These are phyloP conservation scores for Klebsormidium nitens DNA, from an alignment of 139 green algal genomes.

Conservation along the genomic window DNA sequence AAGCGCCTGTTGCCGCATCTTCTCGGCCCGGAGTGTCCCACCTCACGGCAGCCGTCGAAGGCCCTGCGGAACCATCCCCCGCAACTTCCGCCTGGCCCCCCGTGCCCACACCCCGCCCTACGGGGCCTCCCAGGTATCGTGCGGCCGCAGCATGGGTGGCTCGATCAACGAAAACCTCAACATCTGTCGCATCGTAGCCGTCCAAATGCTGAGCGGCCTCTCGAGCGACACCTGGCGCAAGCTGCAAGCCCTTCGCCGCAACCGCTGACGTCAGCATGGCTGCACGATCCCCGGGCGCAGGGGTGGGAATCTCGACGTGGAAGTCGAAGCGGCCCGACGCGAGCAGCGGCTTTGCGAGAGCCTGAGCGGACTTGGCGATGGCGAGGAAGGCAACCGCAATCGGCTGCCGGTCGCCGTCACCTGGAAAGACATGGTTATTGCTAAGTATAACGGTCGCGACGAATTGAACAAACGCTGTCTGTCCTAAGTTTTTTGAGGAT, in stretches of 20 bases:
- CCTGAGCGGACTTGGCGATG: not conserved
- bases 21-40: no score
- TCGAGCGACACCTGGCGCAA: not conserved
- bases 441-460: not conserved
- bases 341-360: not conserved
- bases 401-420: not conserved
- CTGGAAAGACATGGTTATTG: not conserved
- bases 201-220: constrained; percentile 8
- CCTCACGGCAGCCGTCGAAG: no score
- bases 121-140: not conserved
- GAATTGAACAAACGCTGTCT: not conserved
- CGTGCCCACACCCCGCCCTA: no score
- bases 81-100: no score
- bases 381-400: constrained; percentile 16
- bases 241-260: not conserved
- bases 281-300: constrained; percentile 6
- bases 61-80: no score
- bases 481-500: no score
- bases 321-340: constrained; percentile 26
- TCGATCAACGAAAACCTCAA: constrained; percentile 31
- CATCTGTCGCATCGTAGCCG: constrained; percentile 25
- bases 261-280: constrained; percentile 11
- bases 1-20: no score
- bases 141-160: constrained; percentile 9
- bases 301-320: constrained; percentile 20